phyloP scores from a whole-genome alignment of 2,329 filamentous ascomycete genomes.

The Chrysoporthe deuterocubensis region DNA sequence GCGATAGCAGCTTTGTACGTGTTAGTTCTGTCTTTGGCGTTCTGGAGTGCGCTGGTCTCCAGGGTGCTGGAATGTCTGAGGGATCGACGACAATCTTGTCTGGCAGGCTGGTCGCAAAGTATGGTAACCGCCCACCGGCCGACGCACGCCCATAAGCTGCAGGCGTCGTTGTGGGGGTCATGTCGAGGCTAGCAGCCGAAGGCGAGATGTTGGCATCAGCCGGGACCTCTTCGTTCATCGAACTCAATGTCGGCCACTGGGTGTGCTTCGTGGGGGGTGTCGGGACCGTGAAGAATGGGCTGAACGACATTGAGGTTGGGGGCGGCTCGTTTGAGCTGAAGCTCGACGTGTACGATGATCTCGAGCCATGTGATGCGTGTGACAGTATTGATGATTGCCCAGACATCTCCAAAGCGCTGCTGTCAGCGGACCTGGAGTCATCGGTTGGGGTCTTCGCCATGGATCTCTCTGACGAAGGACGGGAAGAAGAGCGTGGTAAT shows the following conservation, averaged over 20 bases:
- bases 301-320: not conserved
- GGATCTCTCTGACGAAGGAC: constrained; percentile 14
- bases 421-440: constrained; percentile 14
- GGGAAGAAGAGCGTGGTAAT: constrained; percentile 15
- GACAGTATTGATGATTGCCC: constrained; percentile 7
- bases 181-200: not conserved
- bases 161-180: not conserved
- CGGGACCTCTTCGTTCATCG: constrained; percentile 9
- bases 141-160: not conserved
- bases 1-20: constrained; percentile 31
- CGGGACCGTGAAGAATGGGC: not conserved
- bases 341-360: constrained; percentile 14
- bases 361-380: not conserved
- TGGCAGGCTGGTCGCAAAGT: constrained; percentile 22
- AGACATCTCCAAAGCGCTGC: constrained; percentile 8
- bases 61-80: constrained; percentile 4
- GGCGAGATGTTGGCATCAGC: not conserved
- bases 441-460: constrained; percentile 1
- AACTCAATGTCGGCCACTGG: constrained; percentile 9
- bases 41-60: not conserved
- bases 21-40: not conserved
- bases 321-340: constrained; percentile 8
- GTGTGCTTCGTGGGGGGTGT: constrained; percentile 4
- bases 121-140: constrained; percentile 1
- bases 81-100: constrained; percentile 25